Evolutionary conservation across 2,329 filamentous ascomycete genomes (phyloP).

Genomic region (Talaromyces sp.): DNA sequence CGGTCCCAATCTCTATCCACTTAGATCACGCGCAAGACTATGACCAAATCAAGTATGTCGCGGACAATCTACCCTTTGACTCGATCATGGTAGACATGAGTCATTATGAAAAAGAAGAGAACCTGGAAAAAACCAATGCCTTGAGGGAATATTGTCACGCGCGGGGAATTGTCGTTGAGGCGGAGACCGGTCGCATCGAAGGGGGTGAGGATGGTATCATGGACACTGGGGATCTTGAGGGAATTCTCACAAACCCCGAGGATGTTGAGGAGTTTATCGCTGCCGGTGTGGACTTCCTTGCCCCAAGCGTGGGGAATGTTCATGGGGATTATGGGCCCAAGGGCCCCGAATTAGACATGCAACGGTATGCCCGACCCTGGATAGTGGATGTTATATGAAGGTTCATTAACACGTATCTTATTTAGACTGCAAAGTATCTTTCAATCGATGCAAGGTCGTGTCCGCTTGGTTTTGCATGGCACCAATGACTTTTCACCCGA

Average conservation of each 20-base stretch:
- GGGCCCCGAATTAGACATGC: slow-evolving; percentile 11
- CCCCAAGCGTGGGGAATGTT: slow-evolving; percentile 72
- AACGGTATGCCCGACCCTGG: slow-evolving; percentile 8
- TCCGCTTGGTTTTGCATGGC: slow-evolving; percentile 58
- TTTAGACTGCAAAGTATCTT: slow-evolving; percentile 52
- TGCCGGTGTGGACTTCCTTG: slow-evolving; percentile 70
- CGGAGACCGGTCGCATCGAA: slow-evolving; percentile 58
- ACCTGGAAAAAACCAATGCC: slow-evolving; percentile 63
- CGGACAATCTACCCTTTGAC: slow-evolving; percentile 62
- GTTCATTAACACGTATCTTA: no score
- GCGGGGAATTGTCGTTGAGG: slow-evolving; percentile 66
- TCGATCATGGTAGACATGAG: slow-evolving; percentile 75
- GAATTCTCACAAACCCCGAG: slow-evolving; percentile 64
- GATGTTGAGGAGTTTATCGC: slow-evolving; percentile 68
- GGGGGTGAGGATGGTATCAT: slow-evolving; percentile 63
- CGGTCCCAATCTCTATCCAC: slow-evolving; percentile 62
- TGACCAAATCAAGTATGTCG: slow-evolving; percentile 60
- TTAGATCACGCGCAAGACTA: slow-evolving; percentile 65
- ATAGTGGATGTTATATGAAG: no score
- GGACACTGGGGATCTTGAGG: slow-evolving; percentile 63
- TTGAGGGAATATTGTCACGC: slow-evolving; percentile 64
- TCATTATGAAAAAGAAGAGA: slow-evolving; percentile 68
- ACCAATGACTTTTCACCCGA: slow-evolving; percentile 57
- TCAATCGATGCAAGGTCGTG: slow-evolving; percentile 48
- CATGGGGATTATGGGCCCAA: slow-evolving; percentile 64